Conservation (phyloP, 768 basidiomycete genomes). For the Mycena epipterygia region DNA sequence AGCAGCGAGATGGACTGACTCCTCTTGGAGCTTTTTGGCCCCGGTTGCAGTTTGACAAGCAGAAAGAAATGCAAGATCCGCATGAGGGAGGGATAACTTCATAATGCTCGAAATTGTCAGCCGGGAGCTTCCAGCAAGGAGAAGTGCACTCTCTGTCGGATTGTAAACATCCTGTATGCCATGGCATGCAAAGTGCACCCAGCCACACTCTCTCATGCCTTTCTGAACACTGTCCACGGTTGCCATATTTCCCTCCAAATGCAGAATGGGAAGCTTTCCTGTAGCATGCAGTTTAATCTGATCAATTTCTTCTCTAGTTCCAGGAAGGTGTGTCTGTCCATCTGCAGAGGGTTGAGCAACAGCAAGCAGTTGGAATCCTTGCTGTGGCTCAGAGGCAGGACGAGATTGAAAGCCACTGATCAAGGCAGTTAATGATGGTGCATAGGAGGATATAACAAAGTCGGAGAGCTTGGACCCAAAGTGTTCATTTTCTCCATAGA, state of each 20-base stretch:
- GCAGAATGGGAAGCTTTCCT: conserved; percentile 2
- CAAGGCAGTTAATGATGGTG: too few species aligned
- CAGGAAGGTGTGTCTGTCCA: conserved; percentile 29
- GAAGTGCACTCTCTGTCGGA: too few species aligned
- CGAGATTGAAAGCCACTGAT: too few species aligned
- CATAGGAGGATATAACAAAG: too few species aligned
- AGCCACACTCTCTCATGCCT: conserved; percentile 28
- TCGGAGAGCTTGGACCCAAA: too few species aligned
- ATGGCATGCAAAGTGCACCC: conserved; percentile 57
- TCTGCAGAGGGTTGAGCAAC: conserved; percentile 30
- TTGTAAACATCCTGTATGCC: conserved; percentile 46
- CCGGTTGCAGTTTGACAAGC: conserved; percentile 61
- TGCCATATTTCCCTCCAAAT: conserved; percentile 24
- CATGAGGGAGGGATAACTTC: conserved; percentile 37
- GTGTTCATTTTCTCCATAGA: too few species aligned
- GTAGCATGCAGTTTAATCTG: conserved; percentile 6
- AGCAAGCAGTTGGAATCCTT: conserved; percentile 36
- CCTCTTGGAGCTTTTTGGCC: too few species aligned
- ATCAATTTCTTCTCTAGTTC: conserved; percentile 22
- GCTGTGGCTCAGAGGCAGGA: too few species aligned
- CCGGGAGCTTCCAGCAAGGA: conserved; percentile 36
- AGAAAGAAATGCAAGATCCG: conserved; percentile 58
- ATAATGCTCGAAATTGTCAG: conserved; percentile 42
- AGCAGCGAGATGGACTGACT: too few species aligned
- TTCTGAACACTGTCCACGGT: conserved; percentile 31